These are phyloP conservation scores for Lipomyces oligophaga DNA, from an alignment of 805 yeast genomes.

Conservation along the genomic window DNA sequence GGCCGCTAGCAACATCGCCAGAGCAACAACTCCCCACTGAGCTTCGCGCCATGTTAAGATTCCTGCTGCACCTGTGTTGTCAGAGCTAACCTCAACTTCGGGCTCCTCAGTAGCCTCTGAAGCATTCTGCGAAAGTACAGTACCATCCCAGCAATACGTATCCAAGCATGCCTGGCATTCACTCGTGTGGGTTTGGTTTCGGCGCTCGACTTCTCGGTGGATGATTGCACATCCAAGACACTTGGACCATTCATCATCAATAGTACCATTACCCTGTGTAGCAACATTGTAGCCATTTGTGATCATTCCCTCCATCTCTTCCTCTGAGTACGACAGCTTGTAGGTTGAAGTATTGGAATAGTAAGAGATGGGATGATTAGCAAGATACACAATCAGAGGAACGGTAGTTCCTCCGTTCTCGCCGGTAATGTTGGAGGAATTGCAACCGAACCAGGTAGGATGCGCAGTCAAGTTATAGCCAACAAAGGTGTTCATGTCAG, in stretches of 20 bases:
- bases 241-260: slow-evolving; percentile 63
- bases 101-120: slow-evolving; percentile 14
- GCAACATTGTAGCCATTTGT: slow-evolving; percentile 74
- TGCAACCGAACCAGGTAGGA: slow-evolving; percentile 84
- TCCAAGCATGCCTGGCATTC: slow-evolving; percentile 73
- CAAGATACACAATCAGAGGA: slow-evolving; percentile 73
- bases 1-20: slow-evolving; percentile 6
- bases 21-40: slow-evolving; percentile 10
- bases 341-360: slow-evolving; percentile 69
- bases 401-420: slow-evolving; percentile 48
- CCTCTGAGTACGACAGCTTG: slow-evolving; percentile 57
- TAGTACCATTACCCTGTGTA: slow-evolving; percentile 63
- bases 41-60: slow-evolving; percentile 2
- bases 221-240: slow-evolving; percentile 85
- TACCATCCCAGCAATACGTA: slow-evolving; percentile 77
- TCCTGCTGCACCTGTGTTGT: slow-evolving; percentile 5
- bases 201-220: slow-evolving; percentile 74
- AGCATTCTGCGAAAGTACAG: slow-evolving; percentile 16
- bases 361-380: slow-evolving; percentile 64
- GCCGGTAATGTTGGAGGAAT: slow-evolving; percentile 56
- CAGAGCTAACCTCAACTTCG: slow-evolving; percentile 1
- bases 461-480: slow-evolving; percentile 57
- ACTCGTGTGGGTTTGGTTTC: slow-evolving; percentile 54
- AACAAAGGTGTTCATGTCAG: slow-evolving; percentile 59
- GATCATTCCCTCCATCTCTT: slow-evolving; percentile 59